Evolutionary conservation across 2,329 filamentous ascomycete genomes (phyloP).

Genomic region (Gremmenia infestans): DNA sequence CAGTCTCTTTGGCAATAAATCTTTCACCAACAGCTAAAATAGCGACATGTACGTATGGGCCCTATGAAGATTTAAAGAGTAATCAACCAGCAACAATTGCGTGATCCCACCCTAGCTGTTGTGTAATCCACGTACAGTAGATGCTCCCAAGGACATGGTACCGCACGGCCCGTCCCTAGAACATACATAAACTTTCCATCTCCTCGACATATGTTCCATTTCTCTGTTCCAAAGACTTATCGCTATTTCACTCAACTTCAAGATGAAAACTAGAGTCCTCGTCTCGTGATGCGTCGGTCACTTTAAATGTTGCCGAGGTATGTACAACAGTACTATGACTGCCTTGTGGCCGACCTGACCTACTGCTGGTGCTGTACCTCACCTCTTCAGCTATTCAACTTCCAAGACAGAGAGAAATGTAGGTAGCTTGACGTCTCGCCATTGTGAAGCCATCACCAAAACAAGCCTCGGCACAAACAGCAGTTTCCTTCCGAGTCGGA

Average conservation of each 20-base stretch:
- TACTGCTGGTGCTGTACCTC: no score
- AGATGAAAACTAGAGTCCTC: neutral
- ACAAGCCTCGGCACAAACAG: no score
- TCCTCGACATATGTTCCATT: neutral
- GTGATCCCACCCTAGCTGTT: neutral
- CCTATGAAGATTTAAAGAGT: neutral
- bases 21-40: no score
- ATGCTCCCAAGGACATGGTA: neutral
- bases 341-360: no score
- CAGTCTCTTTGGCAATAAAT: neutral
- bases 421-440: no score
- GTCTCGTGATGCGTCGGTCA: neutral
- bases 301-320: no score
- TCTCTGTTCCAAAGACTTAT: neutral
- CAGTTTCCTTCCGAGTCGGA: no score
- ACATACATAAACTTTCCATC: neutral
- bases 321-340: no score
- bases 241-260: neutral
- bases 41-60: neutral
- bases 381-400: no score
- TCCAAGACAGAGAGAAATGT: no score
- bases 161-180: neutral
- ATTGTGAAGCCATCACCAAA: no score
- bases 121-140: neutral
- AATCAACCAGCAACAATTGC: neutral